These are phyloP conservation scores for Oropetium thomaeum DNA, from an alignment of 176 grass and related monocot genomes.

Conservation along the genomic window DNA sequence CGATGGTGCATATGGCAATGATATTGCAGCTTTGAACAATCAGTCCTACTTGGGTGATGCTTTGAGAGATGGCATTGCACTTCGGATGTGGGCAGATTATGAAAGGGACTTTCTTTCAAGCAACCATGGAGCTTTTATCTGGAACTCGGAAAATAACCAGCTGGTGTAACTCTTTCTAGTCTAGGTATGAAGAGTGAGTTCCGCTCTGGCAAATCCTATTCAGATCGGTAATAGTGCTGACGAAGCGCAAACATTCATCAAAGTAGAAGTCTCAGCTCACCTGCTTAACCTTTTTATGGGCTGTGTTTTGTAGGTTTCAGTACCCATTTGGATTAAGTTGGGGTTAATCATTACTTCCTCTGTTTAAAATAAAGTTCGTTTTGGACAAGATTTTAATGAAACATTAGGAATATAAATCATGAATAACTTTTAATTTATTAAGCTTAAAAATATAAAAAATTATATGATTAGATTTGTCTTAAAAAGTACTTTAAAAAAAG, in stretches of 20 bases:
- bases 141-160: neutral
- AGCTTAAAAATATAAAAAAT: no score
- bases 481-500: no score
- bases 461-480: no score
- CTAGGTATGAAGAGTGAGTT: neutral
- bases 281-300: neutral
- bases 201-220: neutral
- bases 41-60: conserved; percentile 22
- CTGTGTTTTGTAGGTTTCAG: neutral
- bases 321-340: neutral
- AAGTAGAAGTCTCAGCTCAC: neutral
- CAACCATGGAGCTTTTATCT: neutral
- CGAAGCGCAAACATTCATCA: neutral
- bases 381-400: no score
- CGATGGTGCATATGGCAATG: conserved; percentile 16
- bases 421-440: no score
- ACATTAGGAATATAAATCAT: no score
- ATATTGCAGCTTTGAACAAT: conserved; percentile 31
- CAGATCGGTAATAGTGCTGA: neutral
- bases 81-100: conserved; percentile 42
- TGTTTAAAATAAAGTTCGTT: no score
- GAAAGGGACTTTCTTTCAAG: neutral
- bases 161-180: no score
- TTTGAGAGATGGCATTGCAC: conserved; percentile 37
- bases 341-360: neutral